phyloP scores from a whole-genome alignment of 345 rosid species.

The Eucalyptus polyanthemos region DNA sequence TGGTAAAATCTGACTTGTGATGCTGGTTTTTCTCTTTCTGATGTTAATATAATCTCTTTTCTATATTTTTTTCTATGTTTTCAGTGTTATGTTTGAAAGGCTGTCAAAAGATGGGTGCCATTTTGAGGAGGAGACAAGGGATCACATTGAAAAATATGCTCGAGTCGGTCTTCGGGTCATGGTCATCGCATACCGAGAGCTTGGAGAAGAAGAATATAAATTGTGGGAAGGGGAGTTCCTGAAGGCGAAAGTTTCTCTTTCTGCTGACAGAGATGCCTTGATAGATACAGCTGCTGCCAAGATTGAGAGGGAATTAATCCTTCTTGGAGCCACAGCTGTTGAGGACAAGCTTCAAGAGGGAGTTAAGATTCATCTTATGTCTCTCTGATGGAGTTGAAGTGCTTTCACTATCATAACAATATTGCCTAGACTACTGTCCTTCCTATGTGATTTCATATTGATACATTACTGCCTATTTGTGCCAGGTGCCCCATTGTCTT shows the following conservation, averaged over 20 bases:
- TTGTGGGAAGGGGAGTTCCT: constrained; percentile 49
- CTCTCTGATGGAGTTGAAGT: too few relatives aligned
- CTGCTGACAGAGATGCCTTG: constrained; percentile 39
- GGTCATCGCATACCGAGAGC: constrained; percentile 67
- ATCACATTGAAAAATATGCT: constrained; percentile 47
- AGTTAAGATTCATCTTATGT: constrained; percentile 24
- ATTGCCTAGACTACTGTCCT: neutral
- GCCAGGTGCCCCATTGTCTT: constrained; percentile 72
- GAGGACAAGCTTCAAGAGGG: constrained; percentile 90
- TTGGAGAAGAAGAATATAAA: constrained; percentile 47
- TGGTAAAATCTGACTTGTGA: neutral
- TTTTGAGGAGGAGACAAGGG: constrained; percentile 44
- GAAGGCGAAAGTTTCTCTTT: constrained; percentile 39
- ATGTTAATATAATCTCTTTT: too few relatives aligned
- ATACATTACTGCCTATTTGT: neutral
- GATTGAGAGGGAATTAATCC: constrained; percentile 67
- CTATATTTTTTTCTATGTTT: neutral
- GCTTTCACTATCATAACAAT: neutral
- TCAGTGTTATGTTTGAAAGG: constrained; percentile 74
- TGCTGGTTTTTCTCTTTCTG: neutral
- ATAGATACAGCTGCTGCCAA: constrained; percentile 42
- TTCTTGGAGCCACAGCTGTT: constrained; percentile 92
- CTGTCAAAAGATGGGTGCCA: constrained; percentile 34
- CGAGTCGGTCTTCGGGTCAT: constrained; percentile 72
- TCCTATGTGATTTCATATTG: neutral